Base-by-base conservation (phyloP, 257 asterid genomes). In the Knoxia roxburghii region DNA sequence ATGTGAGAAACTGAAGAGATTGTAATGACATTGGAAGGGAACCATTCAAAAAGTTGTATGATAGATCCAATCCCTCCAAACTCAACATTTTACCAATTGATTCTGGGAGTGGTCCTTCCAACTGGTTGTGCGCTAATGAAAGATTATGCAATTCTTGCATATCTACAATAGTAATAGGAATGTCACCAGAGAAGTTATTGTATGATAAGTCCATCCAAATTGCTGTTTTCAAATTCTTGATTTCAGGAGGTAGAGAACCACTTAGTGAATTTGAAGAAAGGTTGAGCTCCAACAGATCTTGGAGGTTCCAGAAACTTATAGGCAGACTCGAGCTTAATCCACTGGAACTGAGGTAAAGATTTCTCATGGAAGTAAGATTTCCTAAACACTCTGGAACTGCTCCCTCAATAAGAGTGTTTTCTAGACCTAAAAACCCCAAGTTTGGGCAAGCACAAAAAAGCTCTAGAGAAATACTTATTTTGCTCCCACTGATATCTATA, bases 301-400 rank as follows among this genome's bases (percentile, higher is more conserved):
- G 43, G 7, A 67, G 60, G 54, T 51, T 68, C 67, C 66, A 61
- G 8, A 74, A 54, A 21, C 11, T 69, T 14, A 39, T 21, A 35
- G 69, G 77, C 48, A 73, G n/a, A 15, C 30, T 56, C 9, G 76
- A 65, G 21, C 18, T 56, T 9, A 72, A 57, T 54, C 64, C 55
- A 37, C 56, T 72, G 54, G 35, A 45, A 56, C n/a, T 32, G 3
- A 72, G 58, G 32, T 56, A 41, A 48, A 72, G 61, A 14, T 55
- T 4, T 65, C 71, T 61, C 18, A 69, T 18, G 24, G 61, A 64
- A 3, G 65, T 20, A 39, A 64, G 7, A 9, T 65, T 75, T 21
- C 69, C 72, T 41, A 75, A 29, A 48, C 72, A 75, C 9, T 48
- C 40, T 17, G 65, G 75, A 14, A 75, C 24, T 32, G 79, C 41